Base-by-base conservation (phyloP, 768 basidiomycete genomes). In the Phanerochaete carnosa region DNA sequence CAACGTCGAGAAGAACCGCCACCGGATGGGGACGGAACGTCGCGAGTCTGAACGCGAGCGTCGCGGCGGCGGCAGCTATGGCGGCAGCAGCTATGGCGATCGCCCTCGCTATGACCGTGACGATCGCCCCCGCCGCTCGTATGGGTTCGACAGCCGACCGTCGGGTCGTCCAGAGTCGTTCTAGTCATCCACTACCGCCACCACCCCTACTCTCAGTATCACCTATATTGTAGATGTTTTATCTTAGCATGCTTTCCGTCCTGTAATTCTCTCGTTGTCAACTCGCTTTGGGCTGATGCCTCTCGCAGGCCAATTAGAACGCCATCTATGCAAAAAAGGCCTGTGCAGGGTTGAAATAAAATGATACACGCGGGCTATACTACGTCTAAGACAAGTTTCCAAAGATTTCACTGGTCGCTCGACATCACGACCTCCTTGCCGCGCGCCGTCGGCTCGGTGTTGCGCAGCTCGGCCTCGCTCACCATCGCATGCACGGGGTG, bases 401-500 rank as follows among this genome's bases (percentile, higher is more conserved):
- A 19, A 32, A 52, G 26, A 51, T 7, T 32, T 55, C 35, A 55
- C 37, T 37, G 35, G 23, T 55, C 54, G 23, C 58, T 57, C 15
- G 55, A 55, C 45, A 69, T 60, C 45, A 64, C 63, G 6, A 62
- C 68, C 65, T 67, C 67, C 63, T 71, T 67, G 15, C 69, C 69
- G 16, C 35, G 58, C 9, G 54, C 45, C 16, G 57, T 39, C 3
- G 64, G 59, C 43, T 69, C 69, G 13, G 57, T 60, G 25, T 61
- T 60, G 58, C 69, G 80, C 64, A 90, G 73, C 54, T 68, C 72
- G 32, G 79, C 82, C 72, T 93, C 92, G 65, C 79, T 78, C 15
- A 91, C 80, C 92, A 93, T 93, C 19, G 88, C 75, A 16, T 80
- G 79, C 58, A 83, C 80, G 0, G 91, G 91, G 69, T 94, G 92